Evolutionary conservation across 2,329 filamentous ascomycete species (phyloP), one percentile per base, ranked within the genome.

Genomic region (Fusarium sp.): DNA sequence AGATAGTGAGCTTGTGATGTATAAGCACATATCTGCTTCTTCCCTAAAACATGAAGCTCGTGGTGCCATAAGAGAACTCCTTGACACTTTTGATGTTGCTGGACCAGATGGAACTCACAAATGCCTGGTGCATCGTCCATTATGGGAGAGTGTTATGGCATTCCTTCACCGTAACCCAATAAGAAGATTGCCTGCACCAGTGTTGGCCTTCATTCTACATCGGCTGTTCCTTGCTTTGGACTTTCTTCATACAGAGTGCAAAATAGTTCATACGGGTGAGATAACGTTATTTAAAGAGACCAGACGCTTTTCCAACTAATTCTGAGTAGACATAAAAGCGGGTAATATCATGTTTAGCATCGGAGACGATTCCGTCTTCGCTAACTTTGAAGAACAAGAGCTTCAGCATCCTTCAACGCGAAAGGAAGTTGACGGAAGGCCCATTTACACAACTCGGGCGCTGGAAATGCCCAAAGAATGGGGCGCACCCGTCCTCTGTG

Each of bases 321-420:
- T 77, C 3, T 0, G 2, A 77, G 21, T 23, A 81, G 82, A 81
- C 70, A 82, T 85, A 30, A 84, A 82, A 64, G 79, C 81, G 4
- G 80, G 83, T 60, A 85, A 85, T 48, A 81, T 85, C 39, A 81
- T 85, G 78, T 77, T 84, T 31, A 77, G 77, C 9, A 80, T 83
- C 42, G 42, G 55, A 0, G 80, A 84, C 52, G 76, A 83, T 46
- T 79, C 79, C 0, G 77, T 83, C 12, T 81, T 83, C 46, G 46
- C 6, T 4, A 50, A 52, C 53, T 81, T 84, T 31, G 80, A 82
- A 67, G 60, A 83, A 26, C 58, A 76, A 6, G 83, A 85, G 60
- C 65, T 82, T 4, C 30, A 74, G 7, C n/a, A 72, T 7, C 84
- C 84, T 1, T 76, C 58, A 19, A 80, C 83, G 0, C 76, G 83